phyloP scores from a whole-genome alignment of 2,329 filamentous ascomycete species.

The Cladophialophora psammophila region DNA sequence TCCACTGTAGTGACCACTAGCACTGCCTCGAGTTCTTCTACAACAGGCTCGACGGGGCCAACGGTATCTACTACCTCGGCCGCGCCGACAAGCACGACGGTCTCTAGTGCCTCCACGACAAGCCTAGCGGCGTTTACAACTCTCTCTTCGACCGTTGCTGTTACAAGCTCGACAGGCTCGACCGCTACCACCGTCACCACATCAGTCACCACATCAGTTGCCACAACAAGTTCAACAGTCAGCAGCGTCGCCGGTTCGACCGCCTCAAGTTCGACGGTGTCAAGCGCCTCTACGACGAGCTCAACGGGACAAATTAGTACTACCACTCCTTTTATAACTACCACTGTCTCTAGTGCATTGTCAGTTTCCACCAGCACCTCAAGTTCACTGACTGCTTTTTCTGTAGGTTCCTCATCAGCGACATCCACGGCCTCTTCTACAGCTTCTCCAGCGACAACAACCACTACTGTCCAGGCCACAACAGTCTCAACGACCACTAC shows the following conservation, averaged over 20 bases:
- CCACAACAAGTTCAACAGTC: conserved; percentile 1
- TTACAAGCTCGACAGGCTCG: conserved; percentile 2
- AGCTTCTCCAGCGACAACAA: conserved; percentile 3
- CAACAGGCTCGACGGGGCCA: not conserved
- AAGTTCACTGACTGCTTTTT: conserved; percentile 11
- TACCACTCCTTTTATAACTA: conserved; percentile 15
- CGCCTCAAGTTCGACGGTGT: not conserved
- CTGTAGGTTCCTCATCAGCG: conserved; percentile 21
- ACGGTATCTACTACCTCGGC: too few relatives aligned
- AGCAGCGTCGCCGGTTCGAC: conserved; percentile 5
- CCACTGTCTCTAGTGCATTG: not conserved
- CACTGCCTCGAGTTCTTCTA: not conserved
- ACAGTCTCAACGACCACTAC: conserved; percentile 1
- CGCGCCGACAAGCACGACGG: too few relatives aligned
- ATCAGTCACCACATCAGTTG: not conserved
- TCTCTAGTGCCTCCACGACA: not conserved
- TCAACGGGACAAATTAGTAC: conserved; percentile 18
- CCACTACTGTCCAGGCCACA: conserved; percentile 18
- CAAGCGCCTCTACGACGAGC: conserved; percentile 14
- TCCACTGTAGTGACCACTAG: not conserved
- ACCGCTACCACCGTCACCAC: conserved; percentile 3
- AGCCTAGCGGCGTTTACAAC: not conserved
- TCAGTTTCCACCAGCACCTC: conserved; percentile 2
- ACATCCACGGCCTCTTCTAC: conserved; percentile 26
- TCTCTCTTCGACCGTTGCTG: not conserved